phyloP scores from a whole-genome alignment of 352 stramenopile species.

The Pythium utonaiense region DNA sequence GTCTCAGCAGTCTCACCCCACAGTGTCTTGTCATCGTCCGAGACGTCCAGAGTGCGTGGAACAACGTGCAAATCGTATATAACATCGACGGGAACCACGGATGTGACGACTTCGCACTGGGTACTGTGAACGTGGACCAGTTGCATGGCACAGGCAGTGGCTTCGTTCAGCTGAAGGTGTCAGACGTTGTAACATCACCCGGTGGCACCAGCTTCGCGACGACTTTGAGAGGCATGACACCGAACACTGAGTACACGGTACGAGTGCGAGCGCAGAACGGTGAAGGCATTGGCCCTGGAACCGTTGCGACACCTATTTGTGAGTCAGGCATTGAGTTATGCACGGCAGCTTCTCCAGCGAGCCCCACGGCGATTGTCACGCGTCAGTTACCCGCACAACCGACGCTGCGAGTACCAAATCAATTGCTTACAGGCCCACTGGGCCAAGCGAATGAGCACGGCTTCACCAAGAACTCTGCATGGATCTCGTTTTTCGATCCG shows the following conservation, averaged over 20 bases:
- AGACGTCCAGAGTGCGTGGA: slow-evolving; percentile 38
- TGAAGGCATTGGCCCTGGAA: slow-evolving; percentile 63
- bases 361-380: slow-evolving; percentile 36
- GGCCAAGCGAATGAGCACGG: slow-evolving; percentile 44
- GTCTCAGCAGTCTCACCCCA: slow-evolving; percentile 39
- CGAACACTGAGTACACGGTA: slow-evolving; percentile 72
- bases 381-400: slow-evolving; percentile 57
- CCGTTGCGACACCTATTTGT: slow-evolving; percentile 82
- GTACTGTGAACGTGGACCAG: slow-evolving; percentile 32
- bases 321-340: slow-evolving; percentile 85
- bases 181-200: background rate
- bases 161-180: slow-evolving; percentile 31
- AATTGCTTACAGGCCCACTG: slow-evolving; percentile 32
- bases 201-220: slow-evolving; percentile 9
- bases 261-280: slow-evolving; percentile 83
- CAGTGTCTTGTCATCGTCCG: slow-evolving; percentile 50
- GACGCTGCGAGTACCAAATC: slow-evolving; percentile 39
- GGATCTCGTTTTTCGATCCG: slow-evolving; percentile 59
- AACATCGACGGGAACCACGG: slow-evolving; percentile 44
- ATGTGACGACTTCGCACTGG: slow-evolving; percentile 53
- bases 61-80: slow-evolving; percentile 36
- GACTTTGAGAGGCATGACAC: slow-evolving; percentile 28
- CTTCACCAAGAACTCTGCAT: slow-evolving; percentile 63
- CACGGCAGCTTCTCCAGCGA: slow-evolving; percentile 14
- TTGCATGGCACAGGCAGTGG: slow-evolving; percentile 47